Evolutionary conservation across 2,329 filamentous ascomycete genomes (phyloP).

Genomic region (Cercospora zeina): DNA sequence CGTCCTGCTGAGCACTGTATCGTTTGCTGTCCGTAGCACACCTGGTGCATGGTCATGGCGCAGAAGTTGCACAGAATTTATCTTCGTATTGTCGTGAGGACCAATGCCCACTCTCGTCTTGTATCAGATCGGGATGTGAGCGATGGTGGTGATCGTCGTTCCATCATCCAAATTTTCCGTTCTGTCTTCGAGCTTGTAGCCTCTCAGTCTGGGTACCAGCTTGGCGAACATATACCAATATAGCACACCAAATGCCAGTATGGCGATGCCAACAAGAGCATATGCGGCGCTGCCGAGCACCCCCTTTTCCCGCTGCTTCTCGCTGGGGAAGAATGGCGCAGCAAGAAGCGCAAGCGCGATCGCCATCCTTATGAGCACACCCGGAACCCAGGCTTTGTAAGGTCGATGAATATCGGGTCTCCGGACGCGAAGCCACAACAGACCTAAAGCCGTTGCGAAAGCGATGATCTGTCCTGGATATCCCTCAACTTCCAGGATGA

Average conservation of each 20-base stretch:
- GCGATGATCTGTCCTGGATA: constrained; percentile 65
- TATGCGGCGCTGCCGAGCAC: constrained; percentile 56
- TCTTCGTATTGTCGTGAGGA: not conserved
- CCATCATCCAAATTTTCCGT: constrained; percentile 63
- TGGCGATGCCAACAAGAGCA: constrained; percentile 54
- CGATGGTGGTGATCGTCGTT: constrained; percentile 60
- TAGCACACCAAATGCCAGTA: constrained; percentile 57
- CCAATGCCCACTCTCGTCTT: not conserved
- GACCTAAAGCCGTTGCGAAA: constrained; percentile 58
- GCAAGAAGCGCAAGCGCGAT: constrained; percentile 58
- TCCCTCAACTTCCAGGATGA: constrained; percentile 71
- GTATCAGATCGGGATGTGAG: constrained; percentile 21
- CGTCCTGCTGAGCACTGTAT: not conserved
- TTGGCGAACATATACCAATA: constrained; percentile 72
- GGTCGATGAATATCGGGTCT: constrained; percentile 63
- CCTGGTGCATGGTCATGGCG: not conserved
- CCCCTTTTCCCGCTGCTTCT: constrained; percentile 49
- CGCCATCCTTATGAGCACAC: constrained; percentile 57
- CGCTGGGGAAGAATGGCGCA: constrained; percentile 62
- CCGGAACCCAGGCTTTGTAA: constrained; percentile 64
- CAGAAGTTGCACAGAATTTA: not conserved
- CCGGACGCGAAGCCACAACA: constrained; percentile 61
- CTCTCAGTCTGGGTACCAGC: constrained; percentile 58
- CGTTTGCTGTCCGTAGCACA: too few species aligned
- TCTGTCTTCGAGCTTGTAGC: constrained; percentile 64